Percentiles rank a stretch among this genome's conserved stretches.
Evolutionary conservation across 148 eudicot species (phyloP).

Genomic region (Rhododendron griersonianum): DNA sequence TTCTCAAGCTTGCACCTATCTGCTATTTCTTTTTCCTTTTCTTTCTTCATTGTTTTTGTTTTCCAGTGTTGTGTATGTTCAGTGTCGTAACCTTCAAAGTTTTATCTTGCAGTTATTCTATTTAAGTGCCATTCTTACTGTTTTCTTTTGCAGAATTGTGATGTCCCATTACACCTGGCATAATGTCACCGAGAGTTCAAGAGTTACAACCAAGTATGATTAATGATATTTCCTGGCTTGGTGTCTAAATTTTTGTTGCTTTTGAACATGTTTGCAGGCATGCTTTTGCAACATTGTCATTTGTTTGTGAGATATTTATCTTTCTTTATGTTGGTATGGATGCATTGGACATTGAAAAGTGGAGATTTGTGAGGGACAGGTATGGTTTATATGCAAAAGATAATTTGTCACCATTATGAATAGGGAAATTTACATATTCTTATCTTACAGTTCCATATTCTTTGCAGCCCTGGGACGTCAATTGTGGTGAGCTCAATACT

Average conservation of each 20-base stretch:
- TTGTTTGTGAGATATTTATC: constrained; percentile 39
- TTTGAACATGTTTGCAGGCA: constrained; percentile 34
- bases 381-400: constrained; percentile 9
- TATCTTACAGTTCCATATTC: neutral
- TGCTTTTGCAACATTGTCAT: constrained; percentile 43
- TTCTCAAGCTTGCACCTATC: neutral
- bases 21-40: too few relatives aligned
- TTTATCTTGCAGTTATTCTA: constrained; percentile 50
- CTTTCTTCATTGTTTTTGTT: neutral
- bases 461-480: constrained; percentile 60
- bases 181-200: constrained; percentile 80
- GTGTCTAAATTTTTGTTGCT: constrained; percentile 3
- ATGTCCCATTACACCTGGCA: constrained; percentile 96
- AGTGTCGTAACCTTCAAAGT: neutral
- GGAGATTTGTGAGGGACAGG: constrained; percentile 35
- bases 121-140: constrained; percentile 77
- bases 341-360: constrained; percentile 47
- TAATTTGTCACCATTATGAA: neutral
- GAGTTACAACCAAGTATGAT: constrained; percentile 75
- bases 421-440: constrained; percentile 14
- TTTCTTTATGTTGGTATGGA: constrained; percentile 52
- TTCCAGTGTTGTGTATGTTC: neutral
- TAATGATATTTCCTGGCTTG: neutral
- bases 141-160: constrained; percentile 86
- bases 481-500: constrained; percentile 52